Evolutionary conservation across 345 rosid species (phyloP), one percentile per base, ranked within the genome.

Genomic region (Heritiera littoralis): DNA sequence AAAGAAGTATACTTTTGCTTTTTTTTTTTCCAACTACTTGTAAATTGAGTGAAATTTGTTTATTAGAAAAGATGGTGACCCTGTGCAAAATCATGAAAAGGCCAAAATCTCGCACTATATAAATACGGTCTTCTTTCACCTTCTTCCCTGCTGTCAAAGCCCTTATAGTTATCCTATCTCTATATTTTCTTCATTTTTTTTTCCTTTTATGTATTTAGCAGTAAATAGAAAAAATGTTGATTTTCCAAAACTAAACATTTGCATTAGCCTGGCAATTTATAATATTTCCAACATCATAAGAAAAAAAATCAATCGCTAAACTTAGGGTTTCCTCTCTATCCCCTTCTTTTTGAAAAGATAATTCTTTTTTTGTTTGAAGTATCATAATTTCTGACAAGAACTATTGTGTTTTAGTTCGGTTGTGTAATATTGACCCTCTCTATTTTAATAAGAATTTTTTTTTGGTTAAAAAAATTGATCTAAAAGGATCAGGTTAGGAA

Each of bases 281-380:
- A 43, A 67, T 13, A 43, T 43, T 43, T 67, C 15, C 72, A 45
- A 5, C 17, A 54, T 72, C 17, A 54, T 55, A 23, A 55, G 38
- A 38, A 73, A 40, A 23, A 23, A 23, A 23, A 23, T 23, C 28
- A 23, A 23, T 23, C 49, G 64, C 51, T 18, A 15, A 3, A 35
- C 20, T 54, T 77, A 77, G 79, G 79, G 73, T 77, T 77, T 52
- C 51, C 65, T 77, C 73, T 30, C 23, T 75, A 51, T 35, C 23
- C 64, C 69, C 63, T 41, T 54, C 51, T 52, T 14, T 3, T 46
- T 11, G 49, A 35, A 59, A 41, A 43, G n/a, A 4, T 0, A 23
- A 0, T 55, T 73, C 32, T 15, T 46, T 59, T 71, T 20, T 71
- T 48, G 18, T 56, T n/a, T 49, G 0, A 32, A 40, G 30, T 35